Evolutionary conservation across 2,329 filamentous ascomycete species (phyloP).

Genomic region (Talaromyces sp.): DNA sequence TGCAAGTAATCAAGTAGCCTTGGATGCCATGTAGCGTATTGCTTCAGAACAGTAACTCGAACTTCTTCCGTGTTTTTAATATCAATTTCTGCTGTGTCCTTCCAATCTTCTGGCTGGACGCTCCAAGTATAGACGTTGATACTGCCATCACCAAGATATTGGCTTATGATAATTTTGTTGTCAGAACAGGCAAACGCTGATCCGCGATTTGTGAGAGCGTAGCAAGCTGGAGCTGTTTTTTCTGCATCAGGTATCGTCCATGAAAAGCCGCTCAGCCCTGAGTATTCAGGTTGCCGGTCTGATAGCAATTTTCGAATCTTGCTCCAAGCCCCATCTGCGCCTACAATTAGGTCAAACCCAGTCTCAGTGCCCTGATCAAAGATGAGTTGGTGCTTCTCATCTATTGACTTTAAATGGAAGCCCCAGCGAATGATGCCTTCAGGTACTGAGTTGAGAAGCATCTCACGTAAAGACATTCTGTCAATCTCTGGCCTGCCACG

Average conservation of each 20-base stretch:
- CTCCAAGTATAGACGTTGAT: slow-evolving; percentile 5
- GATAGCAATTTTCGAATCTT: slow-evolving; percentile 18
- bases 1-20: slow-evolving; percentile 13
- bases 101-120: slow-evolving; percentile 7
- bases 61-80: neutral
- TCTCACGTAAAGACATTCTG: slow-evolving; percentile 14
- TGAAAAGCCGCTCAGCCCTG: slow-evolving; percentile 14
- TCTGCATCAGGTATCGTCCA: slow-evolving; percentile 17
- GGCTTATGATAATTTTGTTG: slow-evolving; percentile 15
- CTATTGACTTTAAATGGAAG: slow-evolving; percentile 10
- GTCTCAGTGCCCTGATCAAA: slow-evolving; percentile 10
- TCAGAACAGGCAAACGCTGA: slow-evolving; percentile 16
- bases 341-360: slow-evolving; percentile 19
- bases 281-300: slow-evolving; percentile 15
- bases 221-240: slow-evolving; percentile 10
- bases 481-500: slow-evolving; percentile 21
- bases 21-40: slow-evolving; percentile 6
- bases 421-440: slow-evolving; percentile 15
- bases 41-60: neutral
- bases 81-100: neutral
- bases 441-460: slow-evolving; percentile 18
- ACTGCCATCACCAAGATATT: slow-evolving; percentile 15
- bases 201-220: slow-evolving; percentile 10
- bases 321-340: slow-evolving; percentile 22
- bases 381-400: slow-evolving; percentile 3